phyloP scores from a whole-genome alignment of 805 yeast genomes.

The Crinitomyces ghanaensis region DNA sequence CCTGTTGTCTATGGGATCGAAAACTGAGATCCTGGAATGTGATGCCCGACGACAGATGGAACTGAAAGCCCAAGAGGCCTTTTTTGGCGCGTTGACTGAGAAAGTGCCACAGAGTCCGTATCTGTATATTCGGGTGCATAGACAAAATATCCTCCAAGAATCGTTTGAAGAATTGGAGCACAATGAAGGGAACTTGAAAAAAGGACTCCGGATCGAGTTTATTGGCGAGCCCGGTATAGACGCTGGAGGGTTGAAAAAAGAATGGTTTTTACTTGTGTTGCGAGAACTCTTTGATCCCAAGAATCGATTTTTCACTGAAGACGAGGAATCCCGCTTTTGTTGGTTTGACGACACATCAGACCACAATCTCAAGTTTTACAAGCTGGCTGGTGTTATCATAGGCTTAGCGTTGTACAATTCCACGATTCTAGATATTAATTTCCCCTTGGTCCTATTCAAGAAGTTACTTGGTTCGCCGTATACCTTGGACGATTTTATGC shows the following conservation, averaged over 20 bases:
- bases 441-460: conserved; percentile 71
- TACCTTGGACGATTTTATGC: conserved; percentile 51
- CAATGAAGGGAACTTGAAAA: conserved; percentile 50
- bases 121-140: conserved; percentile 55
- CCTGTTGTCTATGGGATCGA: conserved; percentile 67
- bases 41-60: conserved; percentile 78
- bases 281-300: conserved; percentile 57
- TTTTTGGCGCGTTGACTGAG: conserved; percentile 58
- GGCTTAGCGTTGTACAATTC: conserved; percentile 91
- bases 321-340: conserved; percentile 55
- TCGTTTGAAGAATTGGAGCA: conserved; percentile 48
- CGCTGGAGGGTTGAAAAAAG: conserved; percentile 89
- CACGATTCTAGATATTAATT: conserved; percentile 65
- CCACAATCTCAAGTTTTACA: conserved; percentile 32
- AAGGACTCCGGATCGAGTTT: conserved; percentile 69
- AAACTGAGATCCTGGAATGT: conserved; percentile 67
- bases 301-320: conserved; percentile 53
- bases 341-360: conserved; percentile 47
- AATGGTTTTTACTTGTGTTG: conserved; percentile 77
- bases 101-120: conserved; percentile 53
- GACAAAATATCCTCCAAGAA: conserved; percentile 59
- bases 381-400: conserved; percentile 70
- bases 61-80: conserved; percentile 79
- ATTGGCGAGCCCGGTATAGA: conserved; percentile 86
- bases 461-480: conserved; percentile 47